Percentiles rank a stretch among this genome's conserved stretches.
Conservation (phyloP, 208 protist genomes). For the Acanthamoeba quina region DNA sequence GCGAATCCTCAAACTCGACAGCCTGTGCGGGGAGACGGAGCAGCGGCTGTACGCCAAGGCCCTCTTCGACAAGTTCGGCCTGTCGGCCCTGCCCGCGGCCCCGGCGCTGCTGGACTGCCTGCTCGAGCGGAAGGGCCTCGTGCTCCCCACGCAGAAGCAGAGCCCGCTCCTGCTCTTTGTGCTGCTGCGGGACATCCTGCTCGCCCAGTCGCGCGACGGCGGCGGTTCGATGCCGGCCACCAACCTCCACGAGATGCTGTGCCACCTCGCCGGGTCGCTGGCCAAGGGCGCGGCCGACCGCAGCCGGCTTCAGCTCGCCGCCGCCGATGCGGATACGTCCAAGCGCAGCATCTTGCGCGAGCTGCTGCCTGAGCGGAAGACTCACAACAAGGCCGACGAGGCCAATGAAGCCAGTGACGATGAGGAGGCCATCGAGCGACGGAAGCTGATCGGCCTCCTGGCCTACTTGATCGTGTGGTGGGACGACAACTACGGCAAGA, state of each 20-base stretch:
- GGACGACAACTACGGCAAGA: conserved; percentile 43
- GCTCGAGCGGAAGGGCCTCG: conserved; percentile 9
- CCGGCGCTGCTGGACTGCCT: neutral
- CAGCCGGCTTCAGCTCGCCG: neutral
- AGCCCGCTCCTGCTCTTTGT: neutral
- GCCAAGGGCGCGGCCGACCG: neutral
- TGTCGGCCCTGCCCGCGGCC: neutral
- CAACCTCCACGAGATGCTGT: neutral
- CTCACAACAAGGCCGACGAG: neutral
- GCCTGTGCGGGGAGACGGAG: conserved; percentile 3
- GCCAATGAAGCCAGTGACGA: neutral
- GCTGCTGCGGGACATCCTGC: conserved; percentile 3
- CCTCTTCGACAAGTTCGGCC: neutral
- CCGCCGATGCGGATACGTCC: neutral
- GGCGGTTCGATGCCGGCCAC: neutral
- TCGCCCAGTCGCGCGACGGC: neutral
- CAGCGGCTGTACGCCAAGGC: conserved; percentile 9
- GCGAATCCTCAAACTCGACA: conserved; percentile 26
- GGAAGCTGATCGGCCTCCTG: conserved; percentile 16
- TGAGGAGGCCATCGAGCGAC: neutral
- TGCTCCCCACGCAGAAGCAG: neutral
- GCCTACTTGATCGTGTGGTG: neutral
- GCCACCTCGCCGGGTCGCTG: neutral
- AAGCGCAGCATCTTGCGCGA: neutral
- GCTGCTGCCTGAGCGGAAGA: neutral